A percentile compares a stretch with the other conserved stretches of the same genome.
phyloP scores from a whole-genome alignment of 331 rosid species.

The Quercus phellos region DNA sequence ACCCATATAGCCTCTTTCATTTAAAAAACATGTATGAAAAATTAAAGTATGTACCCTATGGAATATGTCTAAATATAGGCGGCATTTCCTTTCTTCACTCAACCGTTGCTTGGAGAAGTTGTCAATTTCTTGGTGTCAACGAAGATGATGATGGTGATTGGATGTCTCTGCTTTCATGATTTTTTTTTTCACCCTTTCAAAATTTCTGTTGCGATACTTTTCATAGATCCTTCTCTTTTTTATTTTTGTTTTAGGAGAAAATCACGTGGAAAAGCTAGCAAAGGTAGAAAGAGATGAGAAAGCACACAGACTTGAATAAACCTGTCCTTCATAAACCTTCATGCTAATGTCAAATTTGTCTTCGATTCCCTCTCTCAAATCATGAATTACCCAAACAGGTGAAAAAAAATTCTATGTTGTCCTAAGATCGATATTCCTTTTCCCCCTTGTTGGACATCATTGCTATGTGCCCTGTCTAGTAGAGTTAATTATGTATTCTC shows the following conservation, averaged over 20 bases:
- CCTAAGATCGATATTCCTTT: background rate
- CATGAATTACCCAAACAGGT: background rate
- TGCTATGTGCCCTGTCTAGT: background rate
- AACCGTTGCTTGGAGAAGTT: slow-evolving; percentile 8
- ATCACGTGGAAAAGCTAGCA: slow-evolving; percentile 27
- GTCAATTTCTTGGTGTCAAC: slow-evolving; percentile 31
- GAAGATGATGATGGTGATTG: slow-evolving; percentile 19
- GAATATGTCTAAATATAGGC: background rate
- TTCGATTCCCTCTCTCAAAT: background rate
- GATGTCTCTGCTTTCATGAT: slow-evolving; percentile 11
- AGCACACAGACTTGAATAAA: slow-evolving; percentile 4
- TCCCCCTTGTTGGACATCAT: background rate
- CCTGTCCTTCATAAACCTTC: background rate
- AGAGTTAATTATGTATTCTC: background rate
- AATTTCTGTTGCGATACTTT: background rate
- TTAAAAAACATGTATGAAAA: background rate
- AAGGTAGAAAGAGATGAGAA: slow-evolving; percentile 1
- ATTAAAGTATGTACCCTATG: background rate
- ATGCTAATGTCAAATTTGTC: background rate
- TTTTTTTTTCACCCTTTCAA: background rate
- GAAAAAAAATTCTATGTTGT: background rate
- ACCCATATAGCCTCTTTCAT: background rate
- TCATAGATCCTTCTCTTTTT: background rate
- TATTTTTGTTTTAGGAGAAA: slow-evolving; percentile 8
- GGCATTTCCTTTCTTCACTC: slow-evolving; percentile 17